phyloP scores from a whole-genome alignment of 495 filamentous ascomycete species.

The Penicillium cataractarum region DNA sequence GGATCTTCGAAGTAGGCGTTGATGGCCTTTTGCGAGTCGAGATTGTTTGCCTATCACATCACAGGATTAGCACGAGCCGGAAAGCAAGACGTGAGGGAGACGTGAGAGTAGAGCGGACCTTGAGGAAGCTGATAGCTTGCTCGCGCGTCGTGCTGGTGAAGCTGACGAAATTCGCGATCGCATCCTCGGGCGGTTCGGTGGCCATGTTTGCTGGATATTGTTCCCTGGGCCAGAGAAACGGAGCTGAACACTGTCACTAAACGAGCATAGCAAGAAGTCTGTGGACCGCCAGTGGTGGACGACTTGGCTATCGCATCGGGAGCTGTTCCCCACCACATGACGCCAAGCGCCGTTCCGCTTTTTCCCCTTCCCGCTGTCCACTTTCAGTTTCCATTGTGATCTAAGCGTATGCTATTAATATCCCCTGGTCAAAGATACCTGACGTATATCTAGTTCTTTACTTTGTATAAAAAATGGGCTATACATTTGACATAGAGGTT shows the following conservation, averaged over 20 bases:
- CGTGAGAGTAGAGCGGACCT: slow-evolving; percentile 31
- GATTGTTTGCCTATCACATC: slow-evolving; percentile 47
- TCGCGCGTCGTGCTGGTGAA: slow-evolving; percentile 50
- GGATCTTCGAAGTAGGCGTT: slow-evolving; percentile 58
- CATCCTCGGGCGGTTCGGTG: slow-evolving; percentile 49
- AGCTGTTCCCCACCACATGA: slow-evolving; percentile 46
- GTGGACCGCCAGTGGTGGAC: neutral
- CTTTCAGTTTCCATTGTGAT: neutral
- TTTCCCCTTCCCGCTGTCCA: slow-evolving; percentile 7
- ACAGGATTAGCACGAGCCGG: neutral
- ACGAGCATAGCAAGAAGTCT: slow-evolving; percentile 6
- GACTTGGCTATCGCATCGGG: slow-evolving; percentile 15
- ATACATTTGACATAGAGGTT: no score
- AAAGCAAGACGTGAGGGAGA: neutral
- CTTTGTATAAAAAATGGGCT: no score
- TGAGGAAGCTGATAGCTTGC: slow-evolving; percentile 52
- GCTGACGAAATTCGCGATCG: slow-evolving; percentile 50
- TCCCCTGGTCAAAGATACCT: no score
- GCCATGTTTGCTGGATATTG: slow-evolving; percentile 33
- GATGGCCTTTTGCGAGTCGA: slow-evolving; percentile 53
- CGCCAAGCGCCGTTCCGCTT: slow-evolving; percentile 31
- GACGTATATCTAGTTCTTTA: no score
- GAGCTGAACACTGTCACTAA: slow-evolving; percentile 1
- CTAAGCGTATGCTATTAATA: no score
- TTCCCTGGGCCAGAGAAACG: neutral